Evolutionary conservation across 768 basidiomycete genomes (phyloP).

Genomic region (Termitomyces sp.): DNA sequence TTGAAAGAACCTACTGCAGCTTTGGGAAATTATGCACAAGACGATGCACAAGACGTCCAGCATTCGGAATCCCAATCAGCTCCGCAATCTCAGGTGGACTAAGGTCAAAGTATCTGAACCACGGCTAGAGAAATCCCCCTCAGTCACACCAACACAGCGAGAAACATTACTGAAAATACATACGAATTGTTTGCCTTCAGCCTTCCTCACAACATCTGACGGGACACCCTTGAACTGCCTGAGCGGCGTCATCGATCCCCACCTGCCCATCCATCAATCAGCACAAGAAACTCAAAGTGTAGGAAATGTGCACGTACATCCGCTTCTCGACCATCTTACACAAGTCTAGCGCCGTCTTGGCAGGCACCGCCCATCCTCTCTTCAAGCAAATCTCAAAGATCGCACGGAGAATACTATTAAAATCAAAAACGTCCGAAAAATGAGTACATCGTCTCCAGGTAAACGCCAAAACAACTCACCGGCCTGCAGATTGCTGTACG

Average conservation of each 20-base stretch:
- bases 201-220: slow-evolving; percentile 77
- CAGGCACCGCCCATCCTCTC: slow-evolving; percentile 95
- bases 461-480: slow-evolving; percentile 34
- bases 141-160: background rate
- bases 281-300: background rate
- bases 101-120: slow-evolving; percentile 88
- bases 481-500: slow-evolving; percentile 94
- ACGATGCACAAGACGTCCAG: slow-evolving; percentile 85
- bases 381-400: slow-evolving; percentile 98
- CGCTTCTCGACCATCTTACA: slow-evolving; percentile 95
- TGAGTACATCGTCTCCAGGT: background rate
- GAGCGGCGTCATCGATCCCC: slow-evolving; percentile 96
- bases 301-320: slow-evolving; percentile 43
- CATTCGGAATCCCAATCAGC: slow-evolving; percentile 89
- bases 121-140: slow-evolving; percentile 13
- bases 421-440: background rate
- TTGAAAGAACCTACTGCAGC: slow-evolving; percentile 58
- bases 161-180: slow-evolving; percentile 20
- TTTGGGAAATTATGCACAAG: slow-evolving; percentile 97
- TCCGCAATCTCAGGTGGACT: slow-evolving; percentile 91
- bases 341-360: slow-evolving; percentile 83
- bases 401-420: slow-evolving; percentile 76
- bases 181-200: slow-evolving; percentile 97
- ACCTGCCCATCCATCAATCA: slow-evolving; percentile 41
- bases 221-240: slow-evolving; percentile 95